Base-by-base conservation (phyloP, 345 rosid species). In the Fremontodendron californicum region DNA sequence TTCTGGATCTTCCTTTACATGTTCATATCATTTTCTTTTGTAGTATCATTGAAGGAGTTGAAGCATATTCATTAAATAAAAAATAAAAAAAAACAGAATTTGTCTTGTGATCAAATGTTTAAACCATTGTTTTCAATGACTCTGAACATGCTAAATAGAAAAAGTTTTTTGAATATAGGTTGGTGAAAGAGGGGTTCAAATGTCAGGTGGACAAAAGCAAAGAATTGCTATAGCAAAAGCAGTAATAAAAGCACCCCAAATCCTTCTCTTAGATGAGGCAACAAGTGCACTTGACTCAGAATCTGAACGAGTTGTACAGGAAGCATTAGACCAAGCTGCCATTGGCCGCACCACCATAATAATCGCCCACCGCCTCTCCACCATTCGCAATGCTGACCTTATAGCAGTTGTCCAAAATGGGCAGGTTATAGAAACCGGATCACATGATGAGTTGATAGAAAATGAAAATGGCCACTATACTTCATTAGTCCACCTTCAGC, bases 141-240 rank as follows among this genome's bases (percentile, higher is more conserved):
- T 69, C 3, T 29, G 57, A 2, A 16, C 58, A 46, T 15, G 74
- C 74, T 70, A 46, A 70, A 29, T n/a, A 48, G 16, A 29, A 9
- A 25, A 29, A 48, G 0, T 9, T 49, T 33, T 21, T 31, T 71
- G 19, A 65, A 73, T 73, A 90, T 73, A 90, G 95, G 97, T 93
- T 40, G 97, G 97, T 1, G 96, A 93, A 73, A 84, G 94, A 79
- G 97, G 96, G 23, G 88, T 88, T 43, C 94, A 93, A 72, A 85
- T 92, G 91, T 90, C 97, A 33, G 97, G 95, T 73, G 97, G 97
- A 3, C 97, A 92, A 54, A 92, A 92, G 81, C 94, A 92, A 57
- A 90, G 97, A 77, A 91, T 93, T 0, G 97, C 96, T 21, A 93
- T 91, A 3, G 94, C 97, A 0, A 78, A 92, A 69, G 96, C 97